Evolutionary conservation across 352 stramenopile species (phyloP).

Genomic region (Pythium scleroteichum): DNA sequence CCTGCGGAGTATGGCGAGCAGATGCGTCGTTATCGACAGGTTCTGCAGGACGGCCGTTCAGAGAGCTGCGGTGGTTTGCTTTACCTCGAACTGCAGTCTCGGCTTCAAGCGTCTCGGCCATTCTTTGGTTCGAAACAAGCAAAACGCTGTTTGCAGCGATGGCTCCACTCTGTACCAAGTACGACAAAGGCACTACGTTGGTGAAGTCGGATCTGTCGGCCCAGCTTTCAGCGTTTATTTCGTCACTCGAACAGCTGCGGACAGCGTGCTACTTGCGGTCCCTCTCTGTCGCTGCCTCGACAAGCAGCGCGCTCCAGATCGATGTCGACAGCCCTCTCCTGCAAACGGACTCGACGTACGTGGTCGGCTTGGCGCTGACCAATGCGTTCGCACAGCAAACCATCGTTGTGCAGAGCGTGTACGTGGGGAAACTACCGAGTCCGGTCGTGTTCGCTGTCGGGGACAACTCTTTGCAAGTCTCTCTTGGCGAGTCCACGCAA

Average conservation of each 20-base stretch:
- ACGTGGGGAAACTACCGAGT: slow-evolving; percentile 42
- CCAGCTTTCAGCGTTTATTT: slow-evolving; percentile 31
- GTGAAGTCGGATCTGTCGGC: slow-evolving; percentile 34
- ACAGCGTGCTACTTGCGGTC: slow-evolving; percentile 55
- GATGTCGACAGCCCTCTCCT: slow-evolving; percentile 48
- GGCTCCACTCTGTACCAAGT: slow-evolving; percentile 49
- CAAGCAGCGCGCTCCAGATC: slow-evolving; percentile 26
- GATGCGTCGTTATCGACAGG: slow-evolving; percentile 63
- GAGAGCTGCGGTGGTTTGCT: slow-evolving; percentile 41
- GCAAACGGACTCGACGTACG: slow-evolving; percentile 38
- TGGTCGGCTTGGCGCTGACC: slow-evolving; percentile 49
- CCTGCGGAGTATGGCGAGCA: slow-evolving; percentile 50
- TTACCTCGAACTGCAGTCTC: slow-evolving; percentile 29
- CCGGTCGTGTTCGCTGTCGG: slow-evolving; percentile 56
- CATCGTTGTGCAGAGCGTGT: slow-evolving; percentile 29
- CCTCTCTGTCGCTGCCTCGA: slow-evolving; percentile 32
- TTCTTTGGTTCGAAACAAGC: slow-evolving; percentile 20
- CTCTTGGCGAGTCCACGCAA: slow-evolving; percentile 32
- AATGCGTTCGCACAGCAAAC: slow-evolving; percentile 59
- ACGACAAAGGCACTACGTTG: slow-evolving; percentile 26
- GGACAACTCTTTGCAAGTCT: slow-evolving; percentile 35
- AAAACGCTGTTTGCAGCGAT: slow-evolving; percentile 38
- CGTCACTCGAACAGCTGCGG: slow-evolving; percentile 47
- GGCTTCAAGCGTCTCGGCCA: not conserved
- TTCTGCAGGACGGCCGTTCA: slow-evolving; percentile 48